Evolutionary conservation across 345 rosid genomes (phyloP), one percentile per base, ranked within the genome.

Genomic region (Viola odorata): DNA sequence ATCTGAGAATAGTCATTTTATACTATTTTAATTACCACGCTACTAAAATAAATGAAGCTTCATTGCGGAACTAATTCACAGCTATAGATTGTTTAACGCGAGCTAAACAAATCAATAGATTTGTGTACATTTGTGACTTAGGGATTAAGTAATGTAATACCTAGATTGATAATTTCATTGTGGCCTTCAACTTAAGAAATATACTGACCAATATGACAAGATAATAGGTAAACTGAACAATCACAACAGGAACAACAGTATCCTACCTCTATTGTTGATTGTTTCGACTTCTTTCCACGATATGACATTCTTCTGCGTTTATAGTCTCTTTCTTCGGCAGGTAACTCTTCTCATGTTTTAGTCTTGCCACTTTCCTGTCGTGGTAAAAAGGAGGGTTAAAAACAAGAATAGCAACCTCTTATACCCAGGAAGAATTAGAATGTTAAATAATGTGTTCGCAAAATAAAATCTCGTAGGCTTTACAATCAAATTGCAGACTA

Each of bases 321-420:
- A 75, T 94, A 94, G 78, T 94, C 99, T 70, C 99, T 84, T 81
- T 94, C 97, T 82, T 94, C 97, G 58, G 97, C 97, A 78, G 90
- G 65, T 67, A 90, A 72, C 68, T 94, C 91, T 80, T 90, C 91
- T 76, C 71, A 84, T 60, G 97, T 84, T 85, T 89, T 90, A 57
- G 61, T 53, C 81, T 74, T 82, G 66, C 64, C 72, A 64, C 78
- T 62, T 49, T 82, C 99, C 96, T 92, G 56, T 17, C 10, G 55
- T 41, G 60, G 56, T 37, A 59, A 41, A 65, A 66, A 64, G 11
- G 45, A 32, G 8, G 14, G 15, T 45, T 41, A 53, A 45, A 56
- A 9, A n/a, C 45, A 51, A 23, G 12, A 41, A 5, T 42, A 13
- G 13, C 50, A 11, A 7, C 4, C 13, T 47, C 11, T 10, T 4